Evolutionary conservation across 768 basidiomycete genomes (phyloP).

Genomic region (Lyophyllum atratum): DNA sequence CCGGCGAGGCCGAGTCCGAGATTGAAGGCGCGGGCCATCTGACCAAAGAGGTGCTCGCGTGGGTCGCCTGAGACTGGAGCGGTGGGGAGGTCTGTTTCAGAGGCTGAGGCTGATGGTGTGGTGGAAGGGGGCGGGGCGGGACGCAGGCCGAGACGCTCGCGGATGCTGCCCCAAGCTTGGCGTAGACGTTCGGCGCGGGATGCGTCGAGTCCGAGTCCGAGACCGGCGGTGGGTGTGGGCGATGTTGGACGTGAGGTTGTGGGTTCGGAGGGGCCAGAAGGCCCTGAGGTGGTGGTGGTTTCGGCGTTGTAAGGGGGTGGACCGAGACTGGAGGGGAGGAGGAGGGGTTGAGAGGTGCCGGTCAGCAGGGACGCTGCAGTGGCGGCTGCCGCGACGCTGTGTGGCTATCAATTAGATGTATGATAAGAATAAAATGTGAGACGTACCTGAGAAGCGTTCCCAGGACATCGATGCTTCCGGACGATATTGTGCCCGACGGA

Average conservation of each 20-base stretch:
- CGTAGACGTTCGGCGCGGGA: conserved; percentile 53
- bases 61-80: conserved; percentile 40
- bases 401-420: conserved; percentile 3
- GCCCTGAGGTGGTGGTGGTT: no score
- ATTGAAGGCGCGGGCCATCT: conserved; percentile 83
- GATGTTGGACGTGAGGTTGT: conserved; percentile 12
- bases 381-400: conserved; percentile 88
- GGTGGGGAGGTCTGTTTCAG: neutral
- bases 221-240: conserved; percentile 47
- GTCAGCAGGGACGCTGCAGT: conserved; percentile 85
- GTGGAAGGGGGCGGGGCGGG: conserved; percentile 22
- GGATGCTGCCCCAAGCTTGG: conserved; percentile 66
- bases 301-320: conserved; percentile 37
- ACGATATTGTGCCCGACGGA: conserved; percentile 48
- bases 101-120: conserved; percentile 8
- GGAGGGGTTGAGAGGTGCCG: conserved; percentile 66
- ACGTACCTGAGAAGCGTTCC: conserved; percentile 80
- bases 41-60: conserved; percentile 71
- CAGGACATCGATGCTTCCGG: conserved; percentile 79
- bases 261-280: neutral
- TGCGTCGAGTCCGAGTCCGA: conserved; percentile 30
- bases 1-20: conserved; percentile 58
- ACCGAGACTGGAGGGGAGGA: conserved; percentile 49
- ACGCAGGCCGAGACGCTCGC: conserved; percentile 65
- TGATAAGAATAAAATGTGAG: neutral